phyloP scores from a whole-genome alignment of 2,329 filamentous ascomycete genomes.

The Alternaria alternata region DNA sequence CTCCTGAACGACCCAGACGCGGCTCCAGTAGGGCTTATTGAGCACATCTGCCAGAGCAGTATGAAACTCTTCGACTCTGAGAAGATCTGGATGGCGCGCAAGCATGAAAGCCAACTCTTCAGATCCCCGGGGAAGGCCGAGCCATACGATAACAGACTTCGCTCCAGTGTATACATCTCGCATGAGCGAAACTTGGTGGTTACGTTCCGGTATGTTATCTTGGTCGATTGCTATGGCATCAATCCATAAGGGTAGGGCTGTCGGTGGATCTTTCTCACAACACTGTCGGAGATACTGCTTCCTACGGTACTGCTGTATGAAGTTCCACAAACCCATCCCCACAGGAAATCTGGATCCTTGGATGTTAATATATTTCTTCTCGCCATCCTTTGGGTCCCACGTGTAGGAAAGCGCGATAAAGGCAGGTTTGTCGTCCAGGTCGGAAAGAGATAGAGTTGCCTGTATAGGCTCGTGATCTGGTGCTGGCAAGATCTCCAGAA shows the following conservation, averaged over 20 bases:
- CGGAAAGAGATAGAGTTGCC: conserved; percentile 4
- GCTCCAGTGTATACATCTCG: conserved; percentile 23
- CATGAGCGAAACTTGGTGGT: conserved; percentile 21
- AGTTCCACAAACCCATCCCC: conserved; percentile 24
- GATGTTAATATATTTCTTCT: conserved; percentile 11
- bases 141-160: conserved; percentile 21
- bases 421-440: conserved; percentile 16
- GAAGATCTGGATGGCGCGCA: conserved; percentile 13
- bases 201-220: conserved; percentile 19
- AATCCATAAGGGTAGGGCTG: conserved; percentile 16
- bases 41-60: conserved; percentile 9
- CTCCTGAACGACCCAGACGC: conserved; percentile 25
- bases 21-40: conserved; percentile 22
- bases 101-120: conserved; percentile 24
- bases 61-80: conserved; percentile 16
- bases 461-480: conserved; percentile 12
- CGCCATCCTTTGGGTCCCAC: conserved; percentile 20
- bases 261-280: conserved; percentile 2
- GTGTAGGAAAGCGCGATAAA: conserved; percentile 27
- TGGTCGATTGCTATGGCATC: conserved; percentile 27
- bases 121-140: conserved; percentile 10
- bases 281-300: conserved; percentile 10
- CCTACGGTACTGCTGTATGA: conserved; percentile 22
- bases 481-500: conserved; percentile 15
- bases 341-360: conserved; percentile 14